Base-by-base conservation (phyloP, 306 rosid genomes). In the Lathyrus sativus region DNA sequence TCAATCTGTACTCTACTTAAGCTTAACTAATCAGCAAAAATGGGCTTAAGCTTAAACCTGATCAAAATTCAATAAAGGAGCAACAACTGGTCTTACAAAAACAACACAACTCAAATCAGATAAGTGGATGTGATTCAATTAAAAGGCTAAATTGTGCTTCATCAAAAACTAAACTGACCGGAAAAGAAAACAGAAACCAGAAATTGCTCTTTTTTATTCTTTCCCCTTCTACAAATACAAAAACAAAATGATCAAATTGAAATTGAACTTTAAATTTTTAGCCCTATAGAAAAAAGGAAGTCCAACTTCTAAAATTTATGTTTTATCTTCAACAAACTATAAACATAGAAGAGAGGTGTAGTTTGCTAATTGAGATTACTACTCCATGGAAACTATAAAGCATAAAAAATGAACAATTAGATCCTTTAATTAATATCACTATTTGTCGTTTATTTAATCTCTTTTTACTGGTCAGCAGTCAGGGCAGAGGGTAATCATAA, bases 1-100 rank as follows among this genome's bases (percentile, higher is more conserved):
- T 49, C 41, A 72, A 72, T 62, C 18, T 46, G 13, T 29, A 67
- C 74, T 24, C 29, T 46, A 46, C 38, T 55, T 41, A 24, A 54
- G 35, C 35, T 74, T 37, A 43, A 22, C 3, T 3, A 35, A 49
- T 46, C 69, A 11, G 29, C 48, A 48, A 13, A 61, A 35, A 62
- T 39, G 11, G 59, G 37, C 29, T 51, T 41, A 39, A 60, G 24
- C 29, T 51, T 41, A 50, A 60, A 51, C 17, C 33, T 61, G 46
- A 41, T 67, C 29, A 13, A 49, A 48, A 14, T 59, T 37, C 28
- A 22, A 35, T 38, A 61, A 39, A 37, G 39, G 66, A 65, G 13
- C 50, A 53, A 26, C 54, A 43, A 45, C 64, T 55, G 22, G n/a
- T 49, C 44, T 15, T 18, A 49, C 15, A 2, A 26, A 60, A 68